Percentiles rank a stretch among this genome's conserved stretches.
Conservation (phyloP, 2,329 filamentous ascomycete species). For the Myriosclerotinia curreyana region DNA sequence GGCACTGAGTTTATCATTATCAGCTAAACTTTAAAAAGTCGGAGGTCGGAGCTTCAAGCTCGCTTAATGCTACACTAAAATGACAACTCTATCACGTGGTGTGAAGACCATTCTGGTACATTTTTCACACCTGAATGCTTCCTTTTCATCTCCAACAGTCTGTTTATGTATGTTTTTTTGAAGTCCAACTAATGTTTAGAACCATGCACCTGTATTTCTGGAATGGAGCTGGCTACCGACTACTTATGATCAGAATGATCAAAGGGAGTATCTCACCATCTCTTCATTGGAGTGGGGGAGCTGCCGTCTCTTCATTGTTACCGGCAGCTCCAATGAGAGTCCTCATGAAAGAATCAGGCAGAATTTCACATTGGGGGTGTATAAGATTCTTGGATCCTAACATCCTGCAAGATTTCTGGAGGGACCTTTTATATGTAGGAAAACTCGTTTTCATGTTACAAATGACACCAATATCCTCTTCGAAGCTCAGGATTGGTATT, state of each 20-base stretch:
- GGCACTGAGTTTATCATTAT: slow-evolving; percentile 18
- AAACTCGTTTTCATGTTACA: background rate
- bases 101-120: background rate
- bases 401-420: background rate
- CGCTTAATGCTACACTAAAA: slow-evolving; percentile 1
- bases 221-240: background rate
- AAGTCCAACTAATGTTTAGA: background rate
- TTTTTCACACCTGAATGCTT: background rate
- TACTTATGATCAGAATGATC: background rate
- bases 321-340: background rate
- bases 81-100: background rate
- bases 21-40: slow-evolving; percentile 8
- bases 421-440: background rate
- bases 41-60: background rate
- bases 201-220: background rate
- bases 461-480: background rate
- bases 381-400: background rate
- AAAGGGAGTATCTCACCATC: background rate
- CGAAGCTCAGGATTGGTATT: too few species aligned
- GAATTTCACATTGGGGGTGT: background rate
- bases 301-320: background rate
- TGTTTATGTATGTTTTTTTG: background rate
- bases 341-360: background rate
- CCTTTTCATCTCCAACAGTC: background rate
- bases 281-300: too few species aligned